A percentile compares a stretch with the other conserved stretches of the same genome.
These are phyloP conservation scores for Diplocarpon mali DNA, from an alignment of 2,329 filamentous ascomycete genomes.

Conservation along the genomic window DNA sequence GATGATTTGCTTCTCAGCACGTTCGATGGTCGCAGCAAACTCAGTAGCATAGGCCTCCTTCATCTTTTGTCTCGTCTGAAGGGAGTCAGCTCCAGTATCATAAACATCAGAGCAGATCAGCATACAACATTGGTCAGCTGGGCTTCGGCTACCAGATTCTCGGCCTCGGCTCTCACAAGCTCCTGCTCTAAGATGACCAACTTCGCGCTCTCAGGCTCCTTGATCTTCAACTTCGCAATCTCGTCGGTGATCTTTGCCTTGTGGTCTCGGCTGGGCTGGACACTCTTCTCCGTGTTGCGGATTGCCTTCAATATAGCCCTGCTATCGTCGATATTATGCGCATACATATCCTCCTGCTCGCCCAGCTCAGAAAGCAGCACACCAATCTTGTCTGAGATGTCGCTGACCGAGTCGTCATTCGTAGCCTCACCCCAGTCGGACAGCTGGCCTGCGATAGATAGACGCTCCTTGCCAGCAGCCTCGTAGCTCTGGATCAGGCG, in stretches of 20 bases:
- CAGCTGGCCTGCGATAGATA: conserved; percentile 77
- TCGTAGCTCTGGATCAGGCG: conserved; percentile 77
- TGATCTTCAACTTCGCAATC: conserved; percentile 82
- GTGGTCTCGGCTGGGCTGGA: conserved; percentile 82
- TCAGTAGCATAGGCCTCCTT: conserved; percentile 89
- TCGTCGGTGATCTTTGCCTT: conserved; percentile 86
- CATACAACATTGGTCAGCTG: conserved; percentile 88
- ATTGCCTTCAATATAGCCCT: conserved; percentile 78
- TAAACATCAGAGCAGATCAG: conserved; percentile 17
- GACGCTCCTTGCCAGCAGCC: conserved; percentile 70
- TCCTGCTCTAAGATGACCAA: conserved; percentile 87
- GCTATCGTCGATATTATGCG: conserved; percentile 78
- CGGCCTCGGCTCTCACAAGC: conserved; percentile 87
- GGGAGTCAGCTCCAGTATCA: conserved; percentile 3
- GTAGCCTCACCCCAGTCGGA: conserved; percentile 96
- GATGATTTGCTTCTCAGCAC: conserved; percentile 93
- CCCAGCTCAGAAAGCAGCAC: conserved; percentile 87
- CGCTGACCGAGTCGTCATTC: conserved; percentile 73
- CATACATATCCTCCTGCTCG: conserved; percentile 84
- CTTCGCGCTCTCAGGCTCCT: conserved; percentile 76
- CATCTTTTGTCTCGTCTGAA: conserved; percentile 82
- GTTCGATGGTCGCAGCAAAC: conserved; percentile 84
- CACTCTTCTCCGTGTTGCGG: conserved; percentile 87
- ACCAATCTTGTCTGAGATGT: conserved; percentile 91
- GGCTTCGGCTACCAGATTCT: conserved; percentile 91